Percentiles rank a stretch among this genome's conserved stretches.
Evolutionary conservation across 2,329 filamentous ascomycete genomes (phyloP).

Genomic region (Fusarium nisikadoi): DNA sequence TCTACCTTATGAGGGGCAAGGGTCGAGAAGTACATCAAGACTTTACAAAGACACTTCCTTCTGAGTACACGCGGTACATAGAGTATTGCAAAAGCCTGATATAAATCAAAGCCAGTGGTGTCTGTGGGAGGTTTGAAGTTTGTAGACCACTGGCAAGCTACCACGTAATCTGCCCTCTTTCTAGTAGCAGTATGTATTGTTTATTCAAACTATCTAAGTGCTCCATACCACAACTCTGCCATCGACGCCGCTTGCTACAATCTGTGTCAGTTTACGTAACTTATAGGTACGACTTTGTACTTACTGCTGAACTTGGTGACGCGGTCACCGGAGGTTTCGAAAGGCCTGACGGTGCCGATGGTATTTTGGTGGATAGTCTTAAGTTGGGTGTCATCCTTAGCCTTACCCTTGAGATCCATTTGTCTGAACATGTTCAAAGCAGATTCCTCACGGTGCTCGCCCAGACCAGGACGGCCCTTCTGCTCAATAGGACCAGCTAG

Average conservation of each 20-base stretch:
- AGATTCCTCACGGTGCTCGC: slow-evolving; percentile 81
- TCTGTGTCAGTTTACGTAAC: slow-evolving; percentile 41
- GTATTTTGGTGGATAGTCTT: slow-evolving; percentile 98
- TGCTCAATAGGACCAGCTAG: slow-evolving; percentile 82
- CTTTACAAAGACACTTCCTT: background rate
- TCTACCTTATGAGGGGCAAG: background rate
- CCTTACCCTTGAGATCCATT: slow-evolving; percentile 97
- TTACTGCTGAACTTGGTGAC: slow-evolving; percentile 89
- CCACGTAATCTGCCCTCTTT: slow-evolving; percentile 3
- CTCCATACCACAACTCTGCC: slow-evolving; percentile 85
- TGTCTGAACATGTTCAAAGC: slow-evolving; percentile 98
- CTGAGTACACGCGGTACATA: background rate
- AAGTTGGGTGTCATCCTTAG: slow-evolving; percentile 90
- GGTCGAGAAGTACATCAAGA: background rate
- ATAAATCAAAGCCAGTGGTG: background rate
- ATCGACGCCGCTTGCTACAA: slow-evolving; percentile 80
- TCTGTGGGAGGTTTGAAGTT: background rate
- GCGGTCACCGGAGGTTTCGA: slow-evolving; percentile 70
- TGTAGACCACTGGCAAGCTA: background rate
- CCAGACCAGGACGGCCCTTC: slow-evolving; percentile 71
- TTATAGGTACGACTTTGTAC: slow-evolving; percentile 49
- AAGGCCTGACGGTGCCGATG: slow-evolving; percentile 84
- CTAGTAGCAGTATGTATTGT: background rate
- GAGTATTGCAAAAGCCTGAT: background rate
- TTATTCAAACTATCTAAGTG: slow-evolving; percentile 56